phyloP scores from a whole-genome alignment of 768 basidiomycete genomes.

The Steccherinum ochraceum region DNA sequence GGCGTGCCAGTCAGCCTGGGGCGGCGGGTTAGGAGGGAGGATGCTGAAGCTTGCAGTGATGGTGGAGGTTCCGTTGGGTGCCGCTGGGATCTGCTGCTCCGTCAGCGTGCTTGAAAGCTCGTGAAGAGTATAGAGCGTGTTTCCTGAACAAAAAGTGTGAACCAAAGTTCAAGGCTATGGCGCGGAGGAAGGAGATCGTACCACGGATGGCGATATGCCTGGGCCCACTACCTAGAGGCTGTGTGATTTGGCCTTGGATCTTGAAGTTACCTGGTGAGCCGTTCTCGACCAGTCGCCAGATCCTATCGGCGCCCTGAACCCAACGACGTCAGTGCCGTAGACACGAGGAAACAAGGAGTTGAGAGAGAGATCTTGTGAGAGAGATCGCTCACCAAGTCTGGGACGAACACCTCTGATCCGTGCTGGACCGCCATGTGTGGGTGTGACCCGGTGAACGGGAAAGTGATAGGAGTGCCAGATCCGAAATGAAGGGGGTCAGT shows the following conservation, averaged over 20 bases:
- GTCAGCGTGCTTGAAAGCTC: conserved; percentile 52
- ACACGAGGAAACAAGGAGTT: too few species aligned
- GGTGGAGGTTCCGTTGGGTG: conserved; percentile 43
- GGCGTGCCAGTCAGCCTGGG: conserved; percentile 38
- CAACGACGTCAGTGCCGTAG: conserved; percentile 1
- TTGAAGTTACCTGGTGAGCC: conserved; percentile 37
- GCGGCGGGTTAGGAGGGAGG: conserved; percentile 34
- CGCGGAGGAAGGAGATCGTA: conserved; percentile 12
- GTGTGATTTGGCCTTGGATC: conserved; percentile 56
- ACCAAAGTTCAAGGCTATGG: not conserved
- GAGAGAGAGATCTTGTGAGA: too few species aligned
- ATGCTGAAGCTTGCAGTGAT: conserved; percentile 46
- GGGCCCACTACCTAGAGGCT: conserved; percentile 60
- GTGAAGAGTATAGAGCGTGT: conserved; percentile 47
- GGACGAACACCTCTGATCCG: conserved; percentile 50
- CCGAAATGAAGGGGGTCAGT: conserved; percentile 27
- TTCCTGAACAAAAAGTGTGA: conserved; percentile 26
- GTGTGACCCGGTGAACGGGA: conserved; percentile 49
- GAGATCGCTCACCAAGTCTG: conserved; percentile 47
- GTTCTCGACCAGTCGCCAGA: conserved; percentile 55
- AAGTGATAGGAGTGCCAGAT: conserved; percentile 39
- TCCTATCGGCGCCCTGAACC: conserved; percentile 54
- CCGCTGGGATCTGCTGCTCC: conserved; percentile 47
- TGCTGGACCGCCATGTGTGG: conserved; percentile 64
- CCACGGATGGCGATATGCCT: conserved; percentile 36